These are phyloP conservation scores for Lablab purpureus DNA, from an alignment of 306 rosid genomes.

Conservation along the genomic window DNA sequence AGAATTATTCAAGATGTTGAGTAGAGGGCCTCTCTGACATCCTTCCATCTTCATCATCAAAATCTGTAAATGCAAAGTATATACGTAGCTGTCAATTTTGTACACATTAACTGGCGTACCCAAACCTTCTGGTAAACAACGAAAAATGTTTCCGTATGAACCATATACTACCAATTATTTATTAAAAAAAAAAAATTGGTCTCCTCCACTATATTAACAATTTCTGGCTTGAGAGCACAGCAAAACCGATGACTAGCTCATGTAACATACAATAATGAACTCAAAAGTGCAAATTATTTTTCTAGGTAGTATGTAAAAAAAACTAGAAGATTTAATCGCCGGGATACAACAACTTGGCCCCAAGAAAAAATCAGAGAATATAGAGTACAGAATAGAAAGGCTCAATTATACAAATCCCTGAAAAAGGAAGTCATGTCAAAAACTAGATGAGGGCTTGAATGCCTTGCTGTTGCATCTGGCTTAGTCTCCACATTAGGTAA, in stretches of 20 bases:
- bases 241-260: conserved; percentile 1
- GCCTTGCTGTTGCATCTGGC: conserved; percentile 88
- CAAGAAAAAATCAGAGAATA: conserved; percentile 15
- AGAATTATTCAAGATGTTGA: background rate
- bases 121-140: background rate
- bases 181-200: no score
- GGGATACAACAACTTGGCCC: conserved; percentile 25
- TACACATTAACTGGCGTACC: background rate
- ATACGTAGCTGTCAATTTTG: background rate
- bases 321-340: background rate
- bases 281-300: conserved; percentile 5
- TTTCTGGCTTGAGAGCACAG: background rate
- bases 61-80: background rate
- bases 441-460: conserved; percentile 75
- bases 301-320: background rate
- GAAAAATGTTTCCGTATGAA: background rate
- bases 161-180: no score
- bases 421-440: background rate
- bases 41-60: background rate
- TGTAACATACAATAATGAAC: conserved; percentile 40
- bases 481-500: conserved; percentile 82
- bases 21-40: background rate
- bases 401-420: conserved; percentile 51
- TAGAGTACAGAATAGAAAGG: conserved; percentile 4
- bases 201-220: conserved; percentile 27